phyloP scores from a whole-genome alignment of 2,329 filamentous ascomycete genomes.

The Lachnellula suecica region DNA sequence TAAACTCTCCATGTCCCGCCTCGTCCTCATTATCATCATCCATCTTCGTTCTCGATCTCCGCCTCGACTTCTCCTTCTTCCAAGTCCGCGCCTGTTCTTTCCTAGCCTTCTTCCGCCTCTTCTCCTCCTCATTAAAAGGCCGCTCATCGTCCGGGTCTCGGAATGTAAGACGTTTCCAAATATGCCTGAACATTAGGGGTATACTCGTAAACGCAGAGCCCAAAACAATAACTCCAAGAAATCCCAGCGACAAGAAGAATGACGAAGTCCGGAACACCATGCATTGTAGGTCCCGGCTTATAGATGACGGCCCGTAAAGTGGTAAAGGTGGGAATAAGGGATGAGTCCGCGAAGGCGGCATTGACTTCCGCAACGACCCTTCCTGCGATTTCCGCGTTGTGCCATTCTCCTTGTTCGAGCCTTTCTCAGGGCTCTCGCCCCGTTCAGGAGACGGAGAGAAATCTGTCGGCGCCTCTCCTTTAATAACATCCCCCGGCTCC shows the following conservation, averaged over 20 bases:
- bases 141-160: slow-evolving; percentile 59
- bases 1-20: slow-evolving; percentile 47
- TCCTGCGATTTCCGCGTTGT: slow-evolving; percentile 45
- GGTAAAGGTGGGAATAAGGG: slow-evolving; percentile 84
- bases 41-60: slow-evolving; percentile 29
- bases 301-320: slow-evolving; percentile 73
- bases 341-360: slow-evolving; percentile 69
- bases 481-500: slow-evolving; percentile 27
- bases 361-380: slow-evolving; percentile 44
- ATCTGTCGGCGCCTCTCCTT: slow-evolving; percentile 35
- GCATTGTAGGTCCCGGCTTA: slow-evolving; percentile 65
- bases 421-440: slow-evolving; percentile 4
- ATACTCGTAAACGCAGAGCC: slow-evolving; percentile 71
- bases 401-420: slow-evolving; percentile 18
- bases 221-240: slow-evolving; percentile 73
- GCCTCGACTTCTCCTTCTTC: slow-evolving; percentile 45
- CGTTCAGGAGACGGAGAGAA: neutral
- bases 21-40: slow-evolving; percentile 41
- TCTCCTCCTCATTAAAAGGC: slow-evolving; percentile 74
- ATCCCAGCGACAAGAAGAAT: slow-evolving; percentile 74
- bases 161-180: slow-evolving; percentile 55
- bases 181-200: slow-evolving; percentile 46
- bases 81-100: slow-evolving; percentile 61
- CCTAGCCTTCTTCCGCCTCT: slow-evolving; percentile 54
- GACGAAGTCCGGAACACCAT: slow-evolving; percentile 64